phyloP scores from a whole-genome alignment of 805 yeast species.

The Saturnispora quitensis region DNA sequence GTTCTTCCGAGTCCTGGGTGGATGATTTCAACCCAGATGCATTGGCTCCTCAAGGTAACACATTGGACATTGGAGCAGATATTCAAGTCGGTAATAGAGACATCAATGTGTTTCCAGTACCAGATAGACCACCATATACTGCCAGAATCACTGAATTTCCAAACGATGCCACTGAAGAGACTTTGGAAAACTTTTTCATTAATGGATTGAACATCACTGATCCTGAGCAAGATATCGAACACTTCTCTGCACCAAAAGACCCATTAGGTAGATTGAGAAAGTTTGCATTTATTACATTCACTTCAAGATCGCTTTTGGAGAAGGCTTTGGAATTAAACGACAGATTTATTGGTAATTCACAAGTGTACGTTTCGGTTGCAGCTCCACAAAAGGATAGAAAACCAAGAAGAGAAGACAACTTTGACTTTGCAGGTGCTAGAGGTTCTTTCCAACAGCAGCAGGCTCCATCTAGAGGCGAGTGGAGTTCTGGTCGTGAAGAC shows the following conservation, averaged over 20 bases:
- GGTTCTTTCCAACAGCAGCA: conserved; percentile 18
- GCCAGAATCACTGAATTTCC: conserved; percentile 86
- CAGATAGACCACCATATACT: conserved; percentile 84
- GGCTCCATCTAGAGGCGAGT: conserved; percentile 1
- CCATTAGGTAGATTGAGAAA: conserved; percentile 52
- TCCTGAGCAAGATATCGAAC: conserved; percentile 42
- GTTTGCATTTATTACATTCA: conserved; percentile 46
- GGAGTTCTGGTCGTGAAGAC: conserved; percentile 1
- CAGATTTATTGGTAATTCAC: conserved; percentile 39
- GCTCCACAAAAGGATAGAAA: conserved; percentile 42
- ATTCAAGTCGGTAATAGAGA: conserved; percentile 9
- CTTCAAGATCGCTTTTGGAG: conserved; percentile 37
- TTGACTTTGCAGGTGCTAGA: conserved; percentile 52
- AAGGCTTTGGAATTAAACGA: conserved; percentile 41
- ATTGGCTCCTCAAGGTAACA: conserved; percentile 7
- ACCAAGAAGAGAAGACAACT: conserved; percentile 28
- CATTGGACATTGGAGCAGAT: conserved; percentile 5
- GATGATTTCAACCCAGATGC: conserved; percentile 59
- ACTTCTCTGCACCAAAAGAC: conserved; percentile 69
- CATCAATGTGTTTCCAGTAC: conserved; percentile 42
- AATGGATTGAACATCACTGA: conserved; percentile 41
- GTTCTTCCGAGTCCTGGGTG: conserved; percentile 61
- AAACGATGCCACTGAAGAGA: conserved; percentile 64
- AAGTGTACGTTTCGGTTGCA: conserved; percentile 47
- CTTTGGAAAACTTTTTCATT: conserved; percentile 51